Evolutionary conservation across 2,329 filamentous ascomycete species (phyloP).

Genomic region (Fonsecaea nubica): DNA sequence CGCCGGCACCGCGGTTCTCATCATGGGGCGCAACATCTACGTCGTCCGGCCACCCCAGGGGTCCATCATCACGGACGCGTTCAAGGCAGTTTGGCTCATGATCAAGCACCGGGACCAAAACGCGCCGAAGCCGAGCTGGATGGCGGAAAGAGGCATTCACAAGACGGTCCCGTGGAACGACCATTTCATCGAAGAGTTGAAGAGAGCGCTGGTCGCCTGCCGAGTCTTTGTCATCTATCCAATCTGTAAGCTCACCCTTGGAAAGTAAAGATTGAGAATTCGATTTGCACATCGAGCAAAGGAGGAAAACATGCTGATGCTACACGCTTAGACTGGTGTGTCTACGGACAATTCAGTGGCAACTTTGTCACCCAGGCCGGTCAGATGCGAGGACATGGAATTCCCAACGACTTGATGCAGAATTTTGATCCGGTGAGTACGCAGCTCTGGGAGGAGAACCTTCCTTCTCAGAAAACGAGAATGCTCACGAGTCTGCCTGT

Average conservation of each 20-base stretch:
- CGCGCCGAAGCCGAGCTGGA: constrained; percentile 71
- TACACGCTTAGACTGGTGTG: constrained; percentile 58
- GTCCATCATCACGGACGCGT: constrained; percentile 69
- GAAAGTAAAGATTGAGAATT: neutral
- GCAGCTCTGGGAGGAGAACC: neutral
- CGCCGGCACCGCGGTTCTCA: constrained; percentile 63
- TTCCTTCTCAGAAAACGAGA: neutral
- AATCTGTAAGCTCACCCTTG: constrained; percentile 52
- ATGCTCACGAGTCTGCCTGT: neutral
- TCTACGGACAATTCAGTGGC: constrained; percentile 39
- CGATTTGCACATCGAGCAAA: neutral
- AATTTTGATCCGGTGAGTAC: constrained; percentile 69
- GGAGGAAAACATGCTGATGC: neutral
- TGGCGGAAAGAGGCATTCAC: constrained; percentile 57
- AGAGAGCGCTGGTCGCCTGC: constrained; percentile 70
- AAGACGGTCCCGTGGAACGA: constrained; percentile 67
- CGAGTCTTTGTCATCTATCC: constrained; percentile 75
- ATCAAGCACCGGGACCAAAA: constrained; percentile 60
- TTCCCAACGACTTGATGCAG: constrained; percentile 78
- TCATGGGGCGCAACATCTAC: constrained; percentile 55
- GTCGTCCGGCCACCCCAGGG: constrained; percentile 63
- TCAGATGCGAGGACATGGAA: constrained; percentile 68
- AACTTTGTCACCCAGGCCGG: constrained; percentile 49
- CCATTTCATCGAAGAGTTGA: constrained; percentile 74
- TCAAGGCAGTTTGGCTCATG: constrained; percentile 65